Base-by-base conservation (phyloP, 2,329 filamentous ascomycete genomes). In the Mariannaea elegans region DNA sequence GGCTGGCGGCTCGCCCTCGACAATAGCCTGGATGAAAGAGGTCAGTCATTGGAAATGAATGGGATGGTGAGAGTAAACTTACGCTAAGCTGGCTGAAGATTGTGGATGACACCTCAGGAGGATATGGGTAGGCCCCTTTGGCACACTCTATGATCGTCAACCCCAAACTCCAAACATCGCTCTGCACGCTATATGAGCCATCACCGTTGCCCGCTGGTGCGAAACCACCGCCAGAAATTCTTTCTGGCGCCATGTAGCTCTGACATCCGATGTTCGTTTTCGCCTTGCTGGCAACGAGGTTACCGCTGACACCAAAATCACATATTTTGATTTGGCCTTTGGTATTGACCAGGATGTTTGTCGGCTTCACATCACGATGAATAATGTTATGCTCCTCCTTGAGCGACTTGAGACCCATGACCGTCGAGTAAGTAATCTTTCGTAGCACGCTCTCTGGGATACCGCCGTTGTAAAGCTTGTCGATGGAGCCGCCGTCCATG, bases 321-420 rank as follows among this genome's bases (percentile, higher is more conserved):
- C 95, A 99, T 58, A 99, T 97, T 79, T 99, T 99, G 81, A 98
- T 85, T 73, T 97, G 93, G 1, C 95, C 95, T 39, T 85, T 85
- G 2, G 90, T 91, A 77, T 98, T 99, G 75, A 93, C 88, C 2
- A 99, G 83, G 60, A 99, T 97, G 71, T 99, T 99, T n/a, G 95
- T 99, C 2, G 95, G 95, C 77, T 99, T 99, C 65, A 99, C 95
- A 73, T 99, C 95, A 65, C 95, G 90, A 75, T 99, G 95, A 66
- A 99, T 99, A 77, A 99, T 99, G 78, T 97, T 98, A 81, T 99
- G 95, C 62, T 97, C 93, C 63, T 99, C 95, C 76, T 99, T 99
- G 61, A 99, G 80, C 18, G 90, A 89, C 80, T 97, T 98, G 63
- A 99, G 82, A 1, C 95, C 95, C 84, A 94, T 92, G 7, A 95